A percentile compares a stretch with the other conserved stretches of the same genome.
These are phyloP conservation scores for Agrostemma githago DNA, from an alignment of 148 eudicot genomes.

Conservation along the genomic window DNA sequence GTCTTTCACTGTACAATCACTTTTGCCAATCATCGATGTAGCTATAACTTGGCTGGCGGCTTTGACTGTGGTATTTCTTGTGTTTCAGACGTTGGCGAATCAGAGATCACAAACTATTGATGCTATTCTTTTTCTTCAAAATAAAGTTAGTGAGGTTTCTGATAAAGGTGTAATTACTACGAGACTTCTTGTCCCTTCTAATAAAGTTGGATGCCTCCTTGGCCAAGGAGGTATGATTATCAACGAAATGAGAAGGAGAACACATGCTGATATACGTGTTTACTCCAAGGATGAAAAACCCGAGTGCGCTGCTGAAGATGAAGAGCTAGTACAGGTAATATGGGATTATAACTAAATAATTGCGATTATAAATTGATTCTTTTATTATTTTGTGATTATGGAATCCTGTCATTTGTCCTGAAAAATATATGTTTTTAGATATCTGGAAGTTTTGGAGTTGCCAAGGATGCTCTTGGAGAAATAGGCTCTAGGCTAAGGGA, in stretches of 20 bases:
- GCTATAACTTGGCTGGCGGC: neutral
- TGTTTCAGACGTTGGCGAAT: conserved; percentile 46
- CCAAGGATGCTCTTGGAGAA: conserved; percentile 72
- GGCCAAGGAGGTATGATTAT: conserved; percentile 81
- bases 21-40: neutral
- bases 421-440: conserved; percentile 31
- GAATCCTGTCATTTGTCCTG: neutral
- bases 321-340: conserved; percentile 83
- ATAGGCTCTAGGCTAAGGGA: conserved; percentile 62
- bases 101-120: conserved; percentile 74
- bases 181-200: conserved; percentile 67
- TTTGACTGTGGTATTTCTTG: conserved; percentile 17
- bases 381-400: neutral
- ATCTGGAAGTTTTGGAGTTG: conserved; percentile 63
- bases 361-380: conserved; percentile 1
- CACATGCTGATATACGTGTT: conserved; percentile 72
- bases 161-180: conserved; percentile 66
- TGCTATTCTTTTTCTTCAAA: conserved; percentile 70
- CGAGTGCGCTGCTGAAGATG: conserved; percentile 61
- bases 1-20: neutral
- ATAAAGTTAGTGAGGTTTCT: conserved; percentile 59
- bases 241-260: conserved; percentile 79
- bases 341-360: neutral
- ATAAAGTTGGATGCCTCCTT: conserved; percentile 79
- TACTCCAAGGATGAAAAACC: conserved; percentile 73